Conservation (phyloP, 306 rosid species). For the Inga oerstediana region DNA sequence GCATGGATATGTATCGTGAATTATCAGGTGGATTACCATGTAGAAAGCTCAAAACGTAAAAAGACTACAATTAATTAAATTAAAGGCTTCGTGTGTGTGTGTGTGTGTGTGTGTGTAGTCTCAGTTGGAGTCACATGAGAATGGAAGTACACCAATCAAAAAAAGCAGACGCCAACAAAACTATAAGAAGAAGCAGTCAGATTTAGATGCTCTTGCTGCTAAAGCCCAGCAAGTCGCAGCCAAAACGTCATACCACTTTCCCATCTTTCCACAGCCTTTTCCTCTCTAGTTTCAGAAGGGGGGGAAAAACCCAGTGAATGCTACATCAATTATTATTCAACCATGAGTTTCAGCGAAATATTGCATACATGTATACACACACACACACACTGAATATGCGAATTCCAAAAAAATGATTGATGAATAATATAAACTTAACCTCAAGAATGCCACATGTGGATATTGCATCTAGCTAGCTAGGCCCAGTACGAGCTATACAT, state of each 20-base stretch:
- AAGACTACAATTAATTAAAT: background rate
- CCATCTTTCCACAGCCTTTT: conserved; percentile 34
- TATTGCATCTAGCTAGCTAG: background rate
- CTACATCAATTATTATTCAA: conserved; percentile 30
- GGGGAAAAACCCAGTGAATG: conserved; percentile 18
- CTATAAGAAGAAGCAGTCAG: conserved; percentile 54
- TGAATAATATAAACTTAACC: conserved; percentile 7
- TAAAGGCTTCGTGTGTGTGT: background rate
- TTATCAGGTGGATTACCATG: conserved; percentile 3
- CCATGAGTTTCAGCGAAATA: conserved; percentile 22
- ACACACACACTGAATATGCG: background rate
- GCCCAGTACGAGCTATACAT: background rate
- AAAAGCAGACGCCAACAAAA: conserved; percentile 43
- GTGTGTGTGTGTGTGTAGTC: background rate
- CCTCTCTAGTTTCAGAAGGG: conserved; percentile 16
- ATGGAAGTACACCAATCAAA: conserved; percentile 1
- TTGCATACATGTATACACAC: background rate
- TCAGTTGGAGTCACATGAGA: conserved; percentile 46
- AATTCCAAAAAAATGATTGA: background rate
- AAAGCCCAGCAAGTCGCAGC: conserved; percentile 48
- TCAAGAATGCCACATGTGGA: conserved; percentile 4
- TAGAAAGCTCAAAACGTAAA: background rate
- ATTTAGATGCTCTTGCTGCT: conserved; percentile 48
- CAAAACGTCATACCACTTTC: conserved; percentile 50
- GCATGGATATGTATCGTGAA: background rate